phyloP scores from a whole-genome alignment of 495 filamentous ascomycete species.

The Tetracladium marchalianum region DNA sequence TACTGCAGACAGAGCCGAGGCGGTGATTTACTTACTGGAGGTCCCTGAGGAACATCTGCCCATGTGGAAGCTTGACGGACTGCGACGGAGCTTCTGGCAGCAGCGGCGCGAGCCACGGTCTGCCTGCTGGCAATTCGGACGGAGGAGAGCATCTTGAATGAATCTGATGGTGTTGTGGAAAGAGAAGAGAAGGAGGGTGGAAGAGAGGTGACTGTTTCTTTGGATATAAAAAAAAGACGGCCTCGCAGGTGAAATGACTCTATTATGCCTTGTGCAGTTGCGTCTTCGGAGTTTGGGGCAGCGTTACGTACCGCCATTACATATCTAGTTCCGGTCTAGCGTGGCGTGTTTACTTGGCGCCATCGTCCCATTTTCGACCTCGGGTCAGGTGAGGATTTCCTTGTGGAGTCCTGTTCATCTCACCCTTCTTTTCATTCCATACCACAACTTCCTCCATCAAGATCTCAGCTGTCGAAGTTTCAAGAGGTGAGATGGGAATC shows the following conservation, averaged over 20 bases:
- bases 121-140: constrained; percentile 45
- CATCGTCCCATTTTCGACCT: no score
- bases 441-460: no score
- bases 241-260: not conserved
- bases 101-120: constrained; percentile 37
- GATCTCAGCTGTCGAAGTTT: no score
- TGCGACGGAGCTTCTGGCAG: constrained; percentile 39
- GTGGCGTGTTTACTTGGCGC: no score
- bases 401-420: no score
- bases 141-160: constrained; percentile 42
- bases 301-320: no score
- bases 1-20: constrained; percentile 4
- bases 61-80: constrained; percentile 70
- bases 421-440: no score
- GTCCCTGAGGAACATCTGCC: constrained; percentile 83
- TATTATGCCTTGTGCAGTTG: no score
- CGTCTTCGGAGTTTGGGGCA: no score
- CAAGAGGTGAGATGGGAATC: no score
- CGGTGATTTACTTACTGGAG: constrained; percentile 58
- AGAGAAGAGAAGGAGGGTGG: not conserved
- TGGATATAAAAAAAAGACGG: not conserved
- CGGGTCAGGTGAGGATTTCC: no score
- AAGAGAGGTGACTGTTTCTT: not conserved
- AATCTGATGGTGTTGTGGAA: constrained; percentile 5
- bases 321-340: no score